phyloP scores from a whole-genome alignment of 345 rosid genomes.

The Alliaria petiolata region DNA sequence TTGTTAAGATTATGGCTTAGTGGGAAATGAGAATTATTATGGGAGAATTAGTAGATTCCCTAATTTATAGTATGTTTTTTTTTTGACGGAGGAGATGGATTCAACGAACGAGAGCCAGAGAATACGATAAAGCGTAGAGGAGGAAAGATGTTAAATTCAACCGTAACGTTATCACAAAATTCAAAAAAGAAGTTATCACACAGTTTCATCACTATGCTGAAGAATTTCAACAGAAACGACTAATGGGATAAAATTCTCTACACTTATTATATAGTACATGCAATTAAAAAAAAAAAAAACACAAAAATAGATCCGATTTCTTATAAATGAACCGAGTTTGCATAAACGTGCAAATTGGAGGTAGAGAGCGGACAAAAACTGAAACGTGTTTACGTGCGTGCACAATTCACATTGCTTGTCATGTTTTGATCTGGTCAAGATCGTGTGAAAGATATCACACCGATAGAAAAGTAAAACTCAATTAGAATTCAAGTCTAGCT shows the following conservation, averaged over 20 bases:
- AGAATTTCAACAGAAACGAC: too few species aligned
- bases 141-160: not conserved
- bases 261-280: too few species aligned
- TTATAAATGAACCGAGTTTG: not conserved
- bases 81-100: not conserved
- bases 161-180: not conserved
- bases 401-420: not conserved
- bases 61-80: not conserved
- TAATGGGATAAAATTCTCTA: too few species aligned
- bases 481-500: constrained; percentile 1
- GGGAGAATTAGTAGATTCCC: not conserved
- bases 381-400: not conserved
- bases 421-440: not conserved
- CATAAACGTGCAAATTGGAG: too few species aligned
- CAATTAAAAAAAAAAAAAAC: too few species aligned
- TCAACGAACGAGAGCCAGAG: not conserved
- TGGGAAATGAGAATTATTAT: not conserved
- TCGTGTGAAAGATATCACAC: not conserved
- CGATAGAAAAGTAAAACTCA: not conserved
- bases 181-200: not conserved
- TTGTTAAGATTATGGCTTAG: not conserved
- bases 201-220: too few species aligned
- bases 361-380: too few species aligned
- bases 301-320: too few species aligned
- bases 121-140: not conserved